Conservation (phyloP, 2,329 filamentous ascomycete genomes). For the Colletotrichum sp. region DNA sequence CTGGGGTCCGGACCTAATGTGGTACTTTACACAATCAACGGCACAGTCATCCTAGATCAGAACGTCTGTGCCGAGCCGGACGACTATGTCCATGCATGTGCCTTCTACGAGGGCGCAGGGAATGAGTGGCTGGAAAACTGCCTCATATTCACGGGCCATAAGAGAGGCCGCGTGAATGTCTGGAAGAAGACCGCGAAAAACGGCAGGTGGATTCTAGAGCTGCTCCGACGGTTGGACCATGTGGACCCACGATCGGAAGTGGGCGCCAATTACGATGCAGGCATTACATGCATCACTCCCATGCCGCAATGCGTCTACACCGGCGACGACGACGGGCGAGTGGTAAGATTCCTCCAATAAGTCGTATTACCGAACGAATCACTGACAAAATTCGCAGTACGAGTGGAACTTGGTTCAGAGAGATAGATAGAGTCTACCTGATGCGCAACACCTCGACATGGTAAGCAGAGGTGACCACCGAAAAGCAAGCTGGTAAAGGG, state of each 20-base stretch:
- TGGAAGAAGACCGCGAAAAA: slow-evolving; percentile 64
- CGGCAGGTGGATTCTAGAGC: slow-evolving; percentile 76
- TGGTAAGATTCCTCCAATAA: slow-evolving; percentile 58
- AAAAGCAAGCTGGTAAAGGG: slow-evolving; percentile 19
- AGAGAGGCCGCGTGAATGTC: slow-evolving; percentile 81
- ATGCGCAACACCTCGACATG: not conserved
- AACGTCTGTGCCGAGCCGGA: slow-evolving; percentile 74
- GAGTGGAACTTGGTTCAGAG: slow-evolving; percentile 67
- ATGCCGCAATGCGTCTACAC: slow-evolving; percentile 88
- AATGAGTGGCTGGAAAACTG: slow-evolving; percentile 92
- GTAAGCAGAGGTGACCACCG: not conserved
- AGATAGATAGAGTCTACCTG: slow-evolving; percentile 54
- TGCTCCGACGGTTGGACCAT: slow-evolving; percentile 84
- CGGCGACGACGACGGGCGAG: slow-evolving; percentile 89
- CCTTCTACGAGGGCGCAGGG: slow-evolving; percentile 89
- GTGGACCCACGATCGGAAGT: slow-evolving; percentile 70
- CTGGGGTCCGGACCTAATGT: slow-evolving; percentile 80
- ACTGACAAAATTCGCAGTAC: slow-evolving; percentile 47
- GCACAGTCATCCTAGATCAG: slow-evolving; percentile 80
- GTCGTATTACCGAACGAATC: not conserved
- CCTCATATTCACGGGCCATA: slow-evolving; percentile 88
- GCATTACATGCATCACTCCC: slow-evolving; percentile 85
- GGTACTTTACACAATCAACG: slow-evolving; percentile 86
- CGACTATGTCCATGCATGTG: slow-evolving; percentile 80
- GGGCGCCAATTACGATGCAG: slow-evolving; percentile 64